Evolutionary conservation across 2,329 filamentous ascomycete species (phyloP).

Genomic region (Hypoxylon sp.): DNA sequence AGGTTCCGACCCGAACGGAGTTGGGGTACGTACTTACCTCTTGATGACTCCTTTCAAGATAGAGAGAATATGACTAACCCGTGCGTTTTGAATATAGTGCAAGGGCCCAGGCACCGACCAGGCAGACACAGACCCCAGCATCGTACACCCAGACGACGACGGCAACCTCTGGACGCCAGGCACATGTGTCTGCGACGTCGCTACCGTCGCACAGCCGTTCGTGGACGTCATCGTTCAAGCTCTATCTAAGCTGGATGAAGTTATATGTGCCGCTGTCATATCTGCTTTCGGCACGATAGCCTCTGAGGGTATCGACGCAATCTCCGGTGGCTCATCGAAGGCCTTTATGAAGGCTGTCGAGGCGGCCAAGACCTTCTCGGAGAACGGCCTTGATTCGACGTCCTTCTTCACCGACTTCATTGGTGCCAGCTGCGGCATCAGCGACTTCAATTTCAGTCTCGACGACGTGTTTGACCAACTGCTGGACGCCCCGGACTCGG

Average conservation of each 20-base stretch:
- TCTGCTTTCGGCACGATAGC: constrained; percentile 23
- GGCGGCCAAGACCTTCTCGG: constrained; percentile 32
- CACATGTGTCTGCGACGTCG: constrained; percentile 27
- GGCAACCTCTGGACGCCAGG: constrained; percentile 28
- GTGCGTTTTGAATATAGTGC: constrained; percentile 9
- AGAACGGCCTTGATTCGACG: constrained; percentile 32
- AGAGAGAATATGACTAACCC: constrained; percentile 4
- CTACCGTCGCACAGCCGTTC: constrained; percentile 18
- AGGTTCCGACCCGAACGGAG: constrained; percentile 23
- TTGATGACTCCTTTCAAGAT: not conserved
- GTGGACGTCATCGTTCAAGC: constrained; percentile 27
- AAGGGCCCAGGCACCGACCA: constrained; percentile 15
- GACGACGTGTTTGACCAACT: constrained; percentile 19
- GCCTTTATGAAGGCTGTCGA: constrained; percentile 22
- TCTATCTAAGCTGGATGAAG: constrained; percentile 28
- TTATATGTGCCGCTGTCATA: constrained; percentile 29
- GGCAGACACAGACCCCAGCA: constrained; percentile 26
- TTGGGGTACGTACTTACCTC: constrained; percentile 18
- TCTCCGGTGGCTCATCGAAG: constrained; percentile 13
- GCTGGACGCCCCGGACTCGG: constrained; percentile 5
- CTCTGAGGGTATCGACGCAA: constrained; percentile 20
- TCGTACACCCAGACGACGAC: constrained; percentile 28
- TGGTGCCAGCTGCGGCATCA: constrained; percentile 14
- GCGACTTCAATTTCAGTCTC: constrained; percentile 24
- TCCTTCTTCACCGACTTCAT: constrained; percentile 30